Percentiles rank a stretch among this genome's conserved stretches.
These are phyloP conservation scores for Boletus sp. DNA, from an alignment of 768 basidiomycete species.

Conservation along the genomic window DNA sequence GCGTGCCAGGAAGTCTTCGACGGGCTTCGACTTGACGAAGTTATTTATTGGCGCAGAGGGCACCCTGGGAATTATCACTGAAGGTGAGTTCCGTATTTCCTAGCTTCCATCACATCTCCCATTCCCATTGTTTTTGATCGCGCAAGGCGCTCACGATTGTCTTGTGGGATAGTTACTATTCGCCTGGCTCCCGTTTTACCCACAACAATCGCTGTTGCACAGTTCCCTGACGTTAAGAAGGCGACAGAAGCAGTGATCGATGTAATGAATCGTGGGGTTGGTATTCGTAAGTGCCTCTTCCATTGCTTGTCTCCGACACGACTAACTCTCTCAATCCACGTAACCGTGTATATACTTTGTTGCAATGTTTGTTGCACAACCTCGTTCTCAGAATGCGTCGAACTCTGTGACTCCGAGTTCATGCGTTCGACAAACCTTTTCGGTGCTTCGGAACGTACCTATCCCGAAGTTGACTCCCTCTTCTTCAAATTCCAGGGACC, in stretches of 20 bases:
- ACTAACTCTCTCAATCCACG: not conserved
- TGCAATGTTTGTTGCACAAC: not conserved
- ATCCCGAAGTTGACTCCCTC: constrained; percentile 64
- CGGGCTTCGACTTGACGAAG: constrained; percentile 84
- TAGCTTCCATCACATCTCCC: not conserved
- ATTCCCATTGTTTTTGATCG: not conserved
- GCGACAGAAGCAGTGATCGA: constrained; percentile 77
- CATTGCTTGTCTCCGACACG: not conserved
- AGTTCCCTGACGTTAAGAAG: constrained; percentile 71
- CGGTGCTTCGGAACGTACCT: constrained; percentile 53
- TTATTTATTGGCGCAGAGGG: constrained; percentile 83
- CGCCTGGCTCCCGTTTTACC: constrained; percentile 79
- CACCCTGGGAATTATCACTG: constrained; percentile 86
- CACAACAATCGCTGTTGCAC: constrained; percentile 77
- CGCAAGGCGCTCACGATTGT: not conserved
- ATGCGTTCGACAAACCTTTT: constrained; percentile 61
- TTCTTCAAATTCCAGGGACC: constrained; percentile 89
- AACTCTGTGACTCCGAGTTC: constrained; percentile 72
- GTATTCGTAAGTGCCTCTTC: constrained; percentile 57
- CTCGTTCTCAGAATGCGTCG: constrained; percentile 65
- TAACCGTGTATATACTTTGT: not conserved
- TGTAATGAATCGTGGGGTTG: constrained; percentile 69
- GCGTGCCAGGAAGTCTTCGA: constrained; percentile 78
- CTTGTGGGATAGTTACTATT: constrained; percentile 57
- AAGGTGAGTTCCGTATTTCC: constrained; percentile 44